phyloP scores from a whole-genome alignment of 352 stramenopile species.

The Pythium volutum region DNA sequence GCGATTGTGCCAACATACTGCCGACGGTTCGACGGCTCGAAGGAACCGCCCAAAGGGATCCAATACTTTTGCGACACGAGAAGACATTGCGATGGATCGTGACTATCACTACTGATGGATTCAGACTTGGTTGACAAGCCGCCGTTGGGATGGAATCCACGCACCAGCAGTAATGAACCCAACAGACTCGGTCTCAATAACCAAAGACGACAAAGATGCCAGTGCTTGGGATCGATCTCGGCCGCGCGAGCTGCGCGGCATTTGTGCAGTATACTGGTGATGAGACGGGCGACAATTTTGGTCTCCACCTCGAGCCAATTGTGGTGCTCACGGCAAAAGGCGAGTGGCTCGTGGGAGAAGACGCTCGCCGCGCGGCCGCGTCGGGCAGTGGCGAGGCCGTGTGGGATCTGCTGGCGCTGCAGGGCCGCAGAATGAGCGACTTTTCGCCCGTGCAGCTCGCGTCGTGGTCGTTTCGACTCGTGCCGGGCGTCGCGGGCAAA shows the following conservation, averaged over 20 bases:
- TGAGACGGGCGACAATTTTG: background rate
- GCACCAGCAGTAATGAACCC: too few relatives aligned
- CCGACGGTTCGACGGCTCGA: too few relatives aligned
- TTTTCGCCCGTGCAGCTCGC: constrained; percentile 4
- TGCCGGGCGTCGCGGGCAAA: constrained; percentile 28
- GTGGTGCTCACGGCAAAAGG: constrained; percentile 8
- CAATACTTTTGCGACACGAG: too few relatives aligned
- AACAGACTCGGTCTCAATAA: too few relatives aligned
- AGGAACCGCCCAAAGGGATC: too few relatives aligned
- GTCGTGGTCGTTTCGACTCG: constrained; percentile 36
- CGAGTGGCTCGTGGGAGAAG: constrained; percentile 18
- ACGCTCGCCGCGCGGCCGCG: constrained; percentile 6
- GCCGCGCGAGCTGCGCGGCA: constrained; percentile 16
- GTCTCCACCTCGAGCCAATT: constrained; percentile 9
- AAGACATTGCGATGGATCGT: background rate
- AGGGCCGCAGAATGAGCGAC: constrained; percentile 18
- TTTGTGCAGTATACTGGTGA: background rate
- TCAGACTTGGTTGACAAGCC: constrained; percentile 8
- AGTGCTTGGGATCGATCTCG: constrained; percentile 24
- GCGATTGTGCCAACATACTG: too few relatives aligned
- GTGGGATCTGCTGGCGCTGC: constrained; percentile 20
- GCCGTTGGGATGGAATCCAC: constrained; percentile 6
- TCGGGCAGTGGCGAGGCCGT: constrained; percentile 9
- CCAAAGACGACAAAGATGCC: background rate
- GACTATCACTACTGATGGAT: background rate